Conservation (phyloP, 192 early-diverging fungal species). For the Podila minutissima region DNA sequence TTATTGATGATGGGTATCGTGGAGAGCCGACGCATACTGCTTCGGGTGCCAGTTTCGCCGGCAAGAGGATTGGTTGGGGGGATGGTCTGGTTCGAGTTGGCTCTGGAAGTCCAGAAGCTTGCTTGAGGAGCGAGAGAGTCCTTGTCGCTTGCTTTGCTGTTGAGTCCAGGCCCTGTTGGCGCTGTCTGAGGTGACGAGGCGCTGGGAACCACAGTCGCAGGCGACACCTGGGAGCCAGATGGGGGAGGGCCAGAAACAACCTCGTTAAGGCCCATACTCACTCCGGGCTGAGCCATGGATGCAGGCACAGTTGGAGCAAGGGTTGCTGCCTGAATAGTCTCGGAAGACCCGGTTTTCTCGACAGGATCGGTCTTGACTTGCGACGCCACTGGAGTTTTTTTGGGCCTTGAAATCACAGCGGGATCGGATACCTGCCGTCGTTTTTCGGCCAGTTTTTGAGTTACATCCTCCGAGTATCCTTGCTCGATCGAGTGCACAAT, state of each 20-base stretch:
- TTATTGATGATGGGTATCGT: neutral
- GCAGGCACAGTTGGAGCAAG: neutral
- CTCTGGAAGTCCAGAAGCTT: neutral
- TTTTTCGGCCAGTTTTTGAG: neutral
- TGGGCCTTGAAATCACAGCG: neutral
- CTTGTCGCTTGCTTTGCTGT: neutral
- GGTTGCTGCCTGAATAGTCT: no score
- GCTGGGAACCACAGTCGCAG: neutral
- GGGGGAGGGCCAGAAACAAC: neutral
- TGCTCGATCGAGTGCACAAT: conserved; percentile 37
- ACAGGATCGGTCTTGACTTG: no score
- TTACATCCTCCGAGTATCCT: conserved; percentile 18
- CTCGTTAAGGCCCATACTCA: neutral
- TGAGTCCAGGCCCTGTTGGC: neutral
- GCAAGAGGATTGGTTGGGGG: neutral
- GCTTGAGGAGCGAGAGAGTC: neutral
- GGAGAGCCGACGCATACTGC: neutral
- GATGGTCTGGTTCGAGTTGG: neutral
- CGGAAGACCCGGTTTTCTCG: no score
- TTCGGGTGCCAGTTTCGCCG: neutral
- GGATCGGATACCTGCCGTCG: neutral
- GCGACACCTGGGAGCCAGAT: neutral
- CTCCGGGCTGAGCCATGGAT: neutral
- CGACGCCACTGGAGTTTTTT: neutral
- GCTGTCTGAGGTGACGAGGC: neutral